phyloP scores from a whole-genome alignment of 73 alveolate genomes.

The Symbiodinium natans region DNA sequence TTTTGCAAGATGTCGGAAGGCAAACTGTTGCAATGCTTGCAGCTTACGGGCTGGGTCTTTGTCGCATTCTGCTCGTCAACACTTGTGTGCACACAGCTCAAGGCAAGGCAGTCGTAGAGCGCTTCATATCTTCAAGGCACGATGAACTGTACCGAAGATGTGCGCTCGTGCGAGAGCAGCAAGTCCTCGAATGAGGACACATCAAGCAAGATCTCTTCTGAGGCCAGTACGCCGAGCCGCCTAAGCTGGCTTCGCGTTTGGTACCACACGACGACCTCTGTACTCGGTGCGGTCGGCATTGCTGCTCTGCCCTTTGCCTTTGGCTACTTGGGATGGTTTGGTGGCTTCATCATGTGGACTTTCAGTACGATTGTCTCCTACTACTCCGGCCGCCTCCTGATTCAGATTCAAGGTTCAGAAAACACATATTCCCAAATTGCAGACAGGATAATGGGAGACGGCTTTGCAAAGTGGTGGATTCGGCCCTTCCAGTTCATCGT shows the following conservation, averaged over 20 bases:
- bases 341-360: constrained; percentile 21
- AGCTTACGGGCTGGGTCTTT: no score
- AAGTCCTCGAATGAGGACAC: constrained; percentile 4
- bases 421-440: constrained; percentile 60
- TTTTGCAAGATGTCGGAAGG: neutral
- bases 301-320: constrained; percentile 52
- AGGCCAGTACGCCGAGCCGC: neutral
- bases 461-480: constrained; percentile 51
- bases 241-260: neutral
- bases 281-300: constrained; percentile 19
- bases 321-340: constrained; percentile 52
- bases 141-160: neutral
- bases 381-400: constrained; percentile 51
- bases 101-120: neutral
- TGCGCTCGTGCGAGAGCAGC: neutral
- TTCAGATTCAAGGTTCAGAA: constrained; percentile 48
- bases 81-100: neutral
- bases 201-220: neutral
- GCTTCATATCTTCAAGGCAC: neutral
- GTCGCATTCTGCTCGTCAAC: no score
- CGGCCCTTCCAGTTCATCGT: neutral
- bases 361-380: constrained; percentile 26
- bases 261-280: constrained; percentile 7
- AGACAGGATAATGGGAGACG: constrained; percentile 62
- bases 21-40: no score